phyloP scores from a whole-genome alignment of 139 green algal species.

The Closterium sp. region DNA sequence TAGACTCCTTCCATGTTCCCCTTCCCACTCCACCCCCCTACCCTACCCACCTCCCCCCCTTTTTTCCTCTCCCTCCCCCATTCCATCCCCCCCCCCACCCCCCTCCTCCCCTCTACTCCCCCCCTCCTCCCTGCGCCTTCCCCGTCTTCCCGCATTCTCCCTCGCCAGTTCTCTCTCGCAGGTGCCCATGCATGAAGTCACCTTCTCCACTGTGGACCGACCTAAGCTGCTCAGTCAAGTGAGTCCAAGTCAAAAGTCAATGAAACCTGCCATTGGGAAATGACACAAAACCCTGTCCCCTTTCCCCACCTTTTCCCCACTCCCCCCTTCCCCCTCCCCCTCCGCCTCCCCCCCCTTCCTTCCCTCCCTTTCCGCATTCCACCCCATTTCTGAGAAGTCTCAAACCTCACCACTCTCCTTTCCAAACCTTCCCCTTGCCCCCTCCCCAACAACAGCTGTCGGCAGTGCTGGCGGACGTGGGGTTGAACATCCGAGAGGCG shows the following conservation, averaged over 20 bases:
- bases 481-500: slow-evolving; percentile 97
- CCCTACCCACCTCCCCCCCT: background rate
- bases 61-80: background rate
- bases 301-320: no score
- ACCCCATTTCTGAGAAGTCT: no score
- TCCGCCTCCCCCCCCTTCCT: no score
- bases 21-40: background rate
- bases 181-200: slow-evolving; percentile 54
- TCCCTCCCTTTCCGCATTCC: no score
- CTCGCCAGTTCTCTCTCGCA: background rate
- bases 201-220: slow-evolving; percentile 52
- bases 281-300: no score
- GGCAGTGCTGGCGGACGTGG: slow-evolving; percentile 68
- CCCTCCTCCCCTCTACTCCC: background rate
- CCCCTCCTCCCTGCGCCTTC: background rate
- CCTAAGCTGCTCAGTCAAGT: slow-evolving; percentile 55
- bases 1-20: background rate
- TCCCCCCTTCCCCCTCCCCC: no score
- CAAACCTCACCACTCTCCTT: background rate
- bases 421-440: background rate
- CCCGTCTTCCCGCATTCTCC: no score
- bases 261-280: background rate
- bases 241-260: background rate
- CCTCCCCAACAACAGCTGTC: slow-evolving; percentile 36
- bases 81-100: background rate